Base-by-base conservation (phyloP, 495 filamentous ascomycete species). In the Echria macrotheca region DNA sequence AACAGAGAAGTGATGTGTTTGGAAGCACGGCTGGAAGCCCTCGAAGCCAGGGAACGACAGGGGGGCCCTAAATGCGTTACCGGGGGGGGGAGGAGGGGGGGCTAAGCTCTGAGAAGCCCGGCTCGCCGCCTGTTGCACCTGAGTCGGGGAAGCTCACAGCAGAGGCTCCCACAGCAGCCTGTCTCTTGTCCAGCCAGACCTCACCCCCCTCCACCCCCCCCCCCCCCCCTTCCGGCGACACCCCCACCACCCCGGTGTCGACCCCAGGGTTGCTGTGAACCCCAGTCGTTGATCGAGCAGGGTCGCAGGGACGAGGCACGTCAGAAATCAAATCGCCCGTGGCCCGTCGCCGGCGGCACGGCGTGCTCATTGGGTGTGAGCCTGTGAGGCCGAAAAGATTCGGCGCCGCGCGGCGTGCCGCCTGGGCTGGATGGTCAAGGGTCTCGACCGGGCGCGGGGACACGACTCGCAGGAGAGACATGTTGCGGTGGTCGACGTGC, bases 1-100 rank as follows among this genome's bases (percentile, higher is more conserved):
- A 51, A 49, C 50, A 50, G 47, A 50, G 21, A 35, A 24, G 21
- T 38, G 24, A 40, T 48, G 50, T 54, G 55, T 58, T 55, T 58
- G 44, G 55, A 58, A 64, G 51, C 28, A 40, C 35, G 49, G 38
- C 44, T 57, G 35, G 54, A 60, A 64, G 54, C 55, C 49, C 44
- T 56, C 41, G 55, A 58, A 58, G 55, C 21, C 49, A 46, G 35
- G 17, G 47, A 48, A 35, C 38, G 49, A 25, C 46, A 51, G 44
- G 50, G 53, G 48, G 23, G 32, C 3, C 18, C 8, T 10, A 19
- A 45, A 22, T 44, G 36, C 38, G 35, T 39, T 31, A 26, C 26
- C n/a, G n/a, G n/a, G n/a, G n/a, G n/a, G n/a, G n/a, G n/a, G n/a
- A n/a, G 36, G 44, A 43, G 41, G 35, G 49, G n/a, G 48, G 45